Evolutionary conservation across 2,329 filamentous ascomycete species (phyloP).

Genomic region (Colletotrichum sp.): DNA sequence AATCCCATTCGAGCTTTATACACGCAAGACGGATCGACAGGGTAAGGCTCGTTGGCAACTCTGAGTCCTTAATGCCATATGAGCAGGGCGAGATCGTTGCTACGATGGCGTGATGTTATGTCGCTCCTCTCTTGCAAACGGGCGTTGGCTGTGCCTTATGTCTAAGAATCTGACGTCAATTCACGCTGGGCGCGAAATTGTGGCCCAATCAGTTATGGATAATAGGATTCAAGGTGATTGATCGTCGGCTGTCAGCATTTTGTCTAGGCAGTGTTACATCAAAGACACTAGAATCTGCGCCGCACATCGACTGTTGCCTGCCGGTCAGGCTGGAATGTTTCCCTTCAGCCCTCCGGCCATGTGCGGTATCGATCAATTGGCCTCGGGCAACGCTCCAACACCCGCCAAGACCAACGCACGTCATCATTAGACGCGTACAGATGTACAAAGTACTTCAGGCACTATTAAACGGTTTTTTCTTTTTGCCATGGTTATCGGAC

Average conservation of each 20-base stretch:
- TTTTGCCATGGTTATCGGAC: too few species aligned
- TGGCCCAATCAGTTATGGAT: not conserved
- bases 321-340: not conserved
- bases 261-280: accelerated
- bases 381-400: too few species aligned
- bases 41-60: accelerated
- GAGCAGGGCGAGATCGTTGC: not conserved
- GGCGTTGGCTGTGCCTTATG: not conserved
- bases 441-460: too few species aligned
- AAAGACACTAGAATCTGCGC: not conserved
- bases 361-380: too few species aligned
- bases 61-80: not conserved
- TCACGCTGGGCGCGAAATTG: accelerated
- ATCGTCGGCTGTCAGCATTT: not conserved
- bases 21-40: not conserved
- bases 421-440: too few species aligned
- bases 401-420: too few species aligned
- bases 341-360: not conserved
- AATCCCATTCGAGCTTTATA: not conserved
- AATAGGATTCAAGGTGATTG: accelerated
- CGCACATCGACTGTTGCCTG: not conserved
- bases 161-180: not conserved
- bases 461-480: too few species aligned
- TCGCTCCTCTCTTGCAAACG: not conserved
- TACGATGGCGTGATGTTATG: not conserved